These are phyloP conservation scores for Colletotrichum eremochloae DNA, from an alignment of 2,329 filamentous ascomycete genomes.

Conservation along the genomic window DNA sequence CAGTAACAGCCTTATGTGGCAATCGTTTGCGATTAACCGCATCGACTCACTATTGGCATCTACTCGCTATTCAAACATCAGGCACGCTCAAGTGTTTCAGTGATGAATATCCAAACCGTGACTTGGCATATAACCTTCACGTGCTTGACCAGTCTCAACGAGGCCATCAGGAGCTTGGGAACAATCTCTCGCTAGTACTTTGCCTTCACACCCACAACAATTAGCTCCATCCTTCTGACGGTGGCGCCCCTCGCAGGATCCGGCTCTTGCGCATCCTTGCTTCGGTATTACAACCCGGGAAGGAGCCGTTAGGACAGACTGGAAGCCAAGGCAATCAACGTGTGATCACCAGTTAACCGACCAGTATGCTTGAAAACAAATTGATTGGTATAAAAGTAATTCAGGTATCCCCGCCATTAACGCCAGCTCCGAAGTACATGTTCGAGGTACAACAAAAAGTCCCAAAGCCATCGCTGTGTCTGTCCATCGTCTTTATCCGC, in stretches of 20 bases:
- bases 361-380: conserved; percentile 5
- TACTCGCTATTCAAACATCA: neutral
- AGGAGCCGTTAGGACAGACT: neutral
- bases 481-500: conserved; percentile 7
- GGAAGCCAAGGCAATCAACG: too few species aligned
- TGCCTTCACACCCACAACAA: conserved; percentile 7
- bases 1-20: neutral
- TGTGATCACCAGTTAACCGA: neutral
- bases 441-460: conserved; percentile 23
- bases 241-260: conserved; percentile 10
- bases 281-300: conserved; percentile 12
- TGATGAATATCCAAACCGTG: too few species aligned
- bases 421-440: conserved; percentile 40
- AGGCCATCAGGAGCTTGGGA: neutral
- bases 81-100: neutral
- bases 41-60: neutral
- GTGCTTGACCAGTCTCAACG: neutral
- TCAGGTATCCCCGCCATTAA: conserved; percentile 40
- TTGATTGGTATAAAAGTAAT: conserved; percentile 34
- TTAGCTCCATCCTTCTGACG: neutral
- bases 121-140: neutral
- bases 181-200: conserved; percentile 26
- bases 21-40: neutral
- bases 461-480: conserved; percentile 29
- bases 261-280: conserved; percentile 16